Conservation (phyloP, 345 rosid species). For the Durio zibethinus region DNA sequence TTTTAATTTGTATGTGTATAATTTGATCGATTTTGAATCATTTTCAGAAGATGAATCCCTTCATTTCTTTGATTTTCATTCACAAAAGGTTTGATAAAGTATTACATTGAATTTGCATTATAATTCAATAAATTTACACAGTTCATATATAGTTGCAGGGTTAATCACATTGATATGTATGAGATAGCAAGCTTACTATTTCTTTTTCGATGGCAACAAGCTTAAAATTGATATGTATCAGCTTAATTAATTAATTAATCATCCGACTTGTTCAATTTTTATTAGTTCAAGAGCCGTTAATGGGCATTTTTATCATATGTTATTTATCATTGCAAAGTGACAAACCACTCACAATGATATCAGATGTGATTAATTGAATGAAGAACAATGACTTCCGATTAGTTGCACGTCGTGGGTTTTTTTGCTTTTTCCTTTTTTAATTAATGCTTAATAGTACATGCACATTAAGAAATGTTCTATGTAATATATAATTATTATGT, state of each 20-base stretch:
- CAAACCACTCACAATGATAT: slow-evolving; percentile 16
- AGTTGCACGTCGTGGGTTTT: background rate
- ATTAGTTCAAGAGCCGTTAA: background rate
- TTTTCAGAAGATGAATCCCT: background rate
- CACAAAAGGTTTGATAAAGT: background rate
- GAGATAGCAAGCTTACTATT: no score
- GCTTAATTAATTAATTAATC: background rate
- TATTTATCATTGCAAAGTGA: background rate
- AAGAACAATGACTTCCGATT: background rate
- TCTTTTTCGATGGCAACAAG: background rate
- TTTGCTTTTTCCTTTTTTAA: background rate
- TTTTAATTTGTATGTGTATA: background rate
- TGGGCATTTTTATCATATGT: background rate
- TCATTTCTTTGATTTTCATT: background rate
- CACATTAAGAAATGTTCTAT: background rate
- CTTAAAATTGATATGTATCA: background rate
- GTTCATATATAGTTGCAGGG: no score
- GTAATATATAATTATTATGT: no score
- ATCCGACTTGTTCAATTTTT: background rate
- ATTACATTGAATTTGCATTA: background rate
- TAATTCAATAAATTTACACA: no score
- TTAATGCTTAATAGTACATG: background rate
- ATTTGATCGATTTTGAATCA: background rate
- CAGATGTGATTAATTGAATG: slow-evolving; percentile 18
- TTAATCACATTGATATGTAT: no score